Conservation (phyloP, 2,329 filamentous ascomycete genomes). For the Colletotrichum trifolii region DNA sequence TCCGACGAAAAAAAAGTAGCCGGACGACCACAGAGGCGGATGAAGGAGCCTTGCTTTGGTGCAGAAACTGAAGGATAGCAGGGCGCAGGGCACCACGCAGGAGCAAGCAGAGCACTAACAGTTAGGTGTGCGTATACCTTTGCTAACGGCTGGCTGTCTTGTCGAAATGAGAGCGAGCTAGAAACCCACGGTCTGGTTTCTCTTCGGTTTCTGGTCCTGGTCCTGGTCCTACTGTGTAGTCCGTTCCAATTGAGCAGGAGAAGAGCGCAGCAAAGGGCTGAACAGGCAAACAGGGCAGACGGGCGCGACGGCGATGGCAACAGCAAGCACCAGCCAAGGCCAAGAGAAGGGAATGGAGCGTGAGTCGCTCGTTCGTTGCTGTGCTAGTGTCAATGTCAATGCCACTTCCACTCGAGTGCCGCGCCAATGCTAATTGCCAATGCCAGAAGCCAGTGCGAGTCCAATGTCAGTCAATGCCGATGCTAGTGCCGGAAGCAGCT, state of each 20-base stretch:
- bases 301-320: background rate
- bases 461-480: conserved; percentile 22
- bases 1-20: conserved; percentile 1
- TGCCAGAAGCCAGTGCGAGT: conserved; percentile 25
- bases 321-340: conserved; percentile 4
- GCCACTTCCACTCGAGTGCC: conserved; percentile 21
- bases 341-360: conserved; percentile 28
- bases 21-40: no score
- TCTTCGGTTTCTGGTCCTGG: background rate
- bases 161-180: background rate
- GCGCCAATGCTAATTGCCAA: conserved; percentile 32
- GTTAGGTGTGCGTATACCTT: no score
- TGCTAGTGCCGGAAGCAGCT: conserved; percentile 20
- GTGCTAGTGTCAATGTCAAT: conserved; percentile 31
- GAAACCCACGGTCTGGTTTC: background rate
- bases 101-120: no score
- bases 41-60: no score
- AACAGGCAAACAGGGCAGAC: background rate
- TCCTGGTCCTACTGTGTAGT: background rate
- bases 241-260: background rate
- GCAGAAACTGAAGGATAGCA: no score
- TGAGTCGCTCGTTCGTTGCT: conserved; percentile 24
- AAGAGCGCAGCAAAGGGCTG: background rate
- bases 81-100: no score
- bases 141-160: no score